Evolutionary conservation across 1,284 basidiomycete species (phyloP).

Genomic region (Pyrrhoderma noxium): DNA sequence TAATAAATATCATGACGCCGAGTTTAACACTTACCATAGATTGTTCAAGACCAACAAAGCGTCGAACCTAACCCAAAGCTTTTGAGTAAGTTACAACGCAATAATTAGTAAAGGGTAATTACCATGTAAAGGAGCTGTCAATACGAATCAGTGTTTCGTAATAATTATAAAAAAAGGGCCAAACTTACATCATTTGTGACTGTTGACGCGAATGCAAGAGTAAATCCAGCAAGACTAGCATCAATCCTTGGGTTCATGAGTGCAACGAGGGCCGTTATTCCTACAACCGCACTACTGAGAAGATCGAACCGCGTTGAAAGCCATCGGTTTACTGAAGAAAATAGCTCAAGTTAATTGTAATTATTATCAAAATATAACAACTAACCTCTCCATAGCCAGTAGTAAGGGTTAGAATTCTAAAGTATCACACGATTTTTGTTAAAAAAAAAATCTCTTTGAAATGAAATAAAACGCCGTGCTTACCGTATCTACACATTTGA

Average conservation of each 20-base stretch:
- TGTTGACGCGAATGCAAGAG: slow-evolving; percentile 73
- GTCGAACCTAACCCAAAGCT: slow-evolving; percentile 38
- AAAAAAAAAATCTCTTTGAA: slow-evolving; percentile 3
- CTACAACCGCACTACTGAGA: slow-evolving; percentile 66
- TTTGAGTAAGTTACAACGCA: too few species aligned
- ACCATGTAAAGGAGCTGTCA: slow-evolving; percentile 44
- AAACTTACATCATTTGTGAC: slow-evolving; percentile 63
- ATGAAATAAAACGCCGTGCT: slow-evolving; percentile 22
- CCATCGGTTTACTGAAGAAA: slow-evolving; percentile 74
- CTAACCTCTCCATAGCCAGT: slow-evolving; percentile 82
- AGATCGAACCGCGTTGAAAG: slow-evolving; percentile 78
- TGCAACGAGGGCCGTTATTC: slow-evolving; percentile 59
- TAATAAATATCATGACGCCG: not conserved
- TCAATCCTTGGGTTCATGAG: slow-evolving; percentile 64
- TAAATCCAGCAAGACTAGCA: slow-evolving; percentile 79
- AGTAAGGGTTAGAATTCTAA: slow-evolving; percentile 76
- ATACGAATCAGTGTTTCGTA: slow-evolving; percentile 27
- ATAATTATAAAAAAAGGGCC: slow-evolving; percentile 14
- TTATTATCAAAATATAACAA: slow-evolving; percentile 22
- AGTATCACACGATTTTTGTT: too few species aligned
- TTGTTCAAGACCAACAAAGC: slow-evolving; percentile 84
- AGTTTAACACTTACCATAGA: slow-evolving; percentile 58
- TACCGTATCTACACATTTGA: slow-evolving; percentile 76
- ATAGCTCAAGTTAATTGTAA: slow-evolving; percentile 19
- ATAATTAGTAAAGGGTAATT: too few species aligned